Evolutionary conservation across 1,139 yeast species (phyloP).

Genomic region (Sugiyamaella grinbergsii): DNA sequence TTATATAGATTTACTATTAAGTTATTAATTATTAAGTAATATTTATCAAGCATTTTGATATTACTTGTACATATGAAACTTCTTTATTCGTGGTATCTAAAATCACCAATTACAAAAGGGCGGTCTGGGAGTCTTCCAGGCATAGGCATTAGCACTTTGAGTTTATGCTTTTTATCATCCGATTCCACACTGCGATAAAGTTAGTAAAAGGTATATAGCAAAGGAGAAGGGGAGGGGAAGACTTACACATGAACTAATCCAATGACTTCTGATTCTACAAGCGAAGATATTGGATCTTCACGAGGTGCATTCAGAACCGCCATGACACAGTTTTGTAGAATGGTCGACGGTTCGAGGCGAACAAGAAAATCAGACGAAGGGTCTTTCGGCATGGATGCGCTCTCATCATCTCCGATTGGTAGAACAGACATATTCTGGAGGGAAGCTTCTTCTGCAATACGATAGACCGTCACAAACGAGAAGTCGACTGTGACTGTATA

Average conservation of each 20-base stretch:
- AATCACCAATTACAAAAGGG: constrained; percentile 65
- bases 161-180: constrained; percentile 68
- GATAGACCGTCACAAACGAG: constrained; percentile 52
- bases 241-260: constrained; percentile 56
- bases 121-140: constrained; percentile 83
- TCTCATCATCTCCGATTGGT: constrained; percentile 46
- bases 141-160: constrained; percentile 78
- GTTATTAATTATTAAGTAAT: not conserved
- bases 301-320: constrained; percentile 68
- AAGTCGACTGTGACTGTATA: constrained; percentile 60
- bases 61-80: too few species aligned
- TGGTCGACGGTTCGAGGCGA: constrained; percentile 53
- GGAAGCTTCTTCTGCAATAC: constrained; percentile 46
- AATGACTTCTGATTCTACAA: constrained; percentile 61
- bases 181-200: constrained; percentile 48
- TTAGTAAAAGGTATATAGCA: constrained; percentile 17
- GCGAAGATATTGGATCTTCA: constrained; percentile 53
- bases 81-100: constrained; percentile 70
- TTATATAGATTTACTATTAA: not conserved
- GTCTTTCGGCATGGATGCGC: constrained; percentile 24
- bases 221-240: not conserved
- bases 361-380: constrained; percentile 34
- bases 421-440: constrained; percentile 42
- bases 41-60: too few species aligned
- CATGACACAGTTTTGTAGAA: constrained; percentile 70